These are phyloP conservation scores for Xenosphaeropsis pyriputrescens DNA, from an alignment of 2,329 filamentous ascomycete species.

Conservation along the genomic window DNA sequence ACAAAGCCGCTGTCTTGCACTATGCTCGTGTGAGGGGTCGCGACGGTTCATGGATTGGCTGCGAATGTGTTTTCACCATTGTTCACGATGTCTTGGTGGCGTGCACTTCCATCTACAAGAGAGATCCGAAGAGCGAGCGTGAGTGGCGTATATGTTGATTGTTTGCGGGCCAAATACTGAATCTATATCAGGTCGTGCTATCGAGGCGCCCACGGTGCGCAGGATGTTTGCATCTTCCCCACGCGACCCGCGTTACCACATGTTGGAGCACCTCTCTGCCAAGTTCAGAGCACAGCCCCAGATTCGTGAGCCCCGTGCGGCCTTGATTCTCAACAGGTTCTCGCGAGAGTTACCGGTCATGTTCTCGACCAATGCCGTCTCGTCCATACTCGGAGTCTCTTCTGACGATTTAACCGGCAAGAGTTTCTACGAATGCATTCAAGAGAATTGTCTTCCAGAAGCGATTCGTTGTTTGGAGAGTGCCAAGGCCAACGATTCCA, in stretches of 20 bases:
- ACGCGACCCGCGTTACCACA: conserved; percentile 74
- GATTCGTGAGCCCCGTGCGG: conserved; percentile 66
- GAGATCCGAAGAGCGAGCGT: conserved; percentile 60
- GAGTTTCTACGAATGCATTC: conserved; percentile 81
- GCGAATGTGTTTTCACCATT: conserved; percentile 80
- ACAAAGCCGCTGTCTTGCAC: conserved; percentile 73
- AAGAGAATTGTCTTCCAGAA: conserved; percentile 60
- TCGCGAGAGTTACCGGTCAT: conserved; percentile 71
- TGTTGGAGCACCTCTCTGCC: conserved; percentile 71
- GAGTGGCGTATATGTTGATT: conserved; percentile 22
- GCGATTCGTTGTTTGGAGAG: conserved; percentile 69
- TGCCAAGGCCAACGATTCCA: conserved; percentile 81
- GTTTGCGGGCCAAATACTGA: conserved; percentile 28
- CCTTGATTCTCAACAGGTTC: conserved; percentile 76
- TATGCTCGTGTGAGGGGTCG: conserved; percentile 61
- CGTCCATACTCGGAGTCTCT: conserved; percentile 59
- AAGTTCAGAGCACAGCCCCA: conserved; percentile 57
- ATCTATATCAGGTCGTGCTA: conserved; percentile 31
- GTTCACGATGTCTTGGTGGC: conserved; percentile 81
- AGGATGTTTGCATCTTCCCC: conserved; percentile 71
- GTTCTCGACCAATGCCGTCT: conserved; percentile 69
- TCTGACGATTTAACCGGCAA: conserved; percentile 56
- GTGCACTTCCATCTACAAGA: conserved; percentile 64
- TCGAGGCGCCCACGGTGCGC: conserved; percentile 64
- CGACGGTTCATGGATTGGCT: conserved; percentile 59